Base-by-base conservation (phyloP, 2,329 filamentous ascomycete species). In the Fusarium zealandicum region DNA sequence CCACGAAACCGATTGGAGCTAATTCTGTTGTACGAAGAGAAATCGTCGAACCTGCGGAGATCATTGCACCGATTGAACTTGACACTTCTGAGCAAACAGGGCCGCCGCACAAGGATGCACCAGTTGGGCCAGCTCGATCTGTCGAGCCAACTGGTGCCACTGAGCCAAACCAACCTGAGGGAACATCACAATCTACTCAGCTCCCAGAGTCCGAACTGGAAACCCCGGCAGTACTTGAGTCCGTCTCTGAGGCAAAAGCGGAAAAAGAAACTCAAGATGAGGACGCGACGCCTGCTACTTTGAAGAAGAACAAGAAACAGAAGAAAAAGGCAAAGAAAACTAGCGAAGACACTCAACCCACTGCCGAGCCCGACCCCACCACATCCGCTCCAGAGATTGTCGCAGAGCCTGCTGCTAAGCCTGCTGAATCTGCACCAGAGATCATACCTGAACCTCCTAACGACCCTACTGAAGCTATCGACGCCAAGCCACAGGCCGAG, bases 241-340 rank as follows among this genome's bases (percentile, higher is more conserved):
- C 36, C 25, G 13, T 13, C n/a, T 13, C 22, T 27, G 20, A 40
- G 35, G 11, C 22, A n/a, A 42, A 44, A 27, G 20, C n/a, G 10
- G 17, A 20, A 10, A 31, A 51, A 16, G 38, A 51, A 32, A 32
- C 5, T 11, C 47, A 37, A 18, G 32, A 20, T 9, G 31, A 51
- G 27, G 39, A 51, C 14, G 14, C 41, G 27, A 12, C 20, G 10
- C 28, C 41, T 40, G 9, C 41, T 8, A 16, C 33, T 16, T 36
- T 33, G 8, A 51, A 51, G n/a, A 51, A 46, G 42, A 39, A 20
- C 36, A 45, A 51, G 33, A 33, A 39, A 30, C 38, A 39, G 30
- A 46, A 45, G 32, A 45, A 44, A 25, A 44, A 44, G 31, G 35
- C 41, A 35, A 46, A 51, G 20, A 41, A 11, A 33, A 10, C 12